A percentile compares a stretch with the other conserved stretches of the same genome.
Conservation (phyloP, 257 asterid species). For the Solanum lycopersicoides region DNA sequence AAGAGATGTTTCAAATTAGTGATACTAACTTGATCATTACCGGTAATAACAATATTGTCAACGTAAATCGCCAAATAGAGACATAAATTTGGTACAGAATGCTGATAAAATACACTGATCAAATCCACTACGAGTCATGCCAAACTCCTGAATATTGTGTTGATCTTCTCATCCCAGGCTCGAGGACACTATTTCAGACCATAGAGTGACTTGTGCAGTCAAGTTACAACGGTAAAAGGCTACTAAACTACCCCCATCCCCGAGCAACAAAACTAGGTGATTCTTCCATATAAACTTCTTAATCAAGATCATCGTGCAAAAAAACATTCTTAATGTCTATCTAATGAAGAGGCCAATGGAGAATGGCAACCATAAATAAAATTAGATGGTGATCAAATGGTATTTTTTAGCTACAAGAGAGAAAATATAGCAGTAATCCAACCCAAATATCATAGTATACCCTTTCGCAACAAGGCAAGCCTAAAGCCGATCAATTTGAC, state of each 20-base stretch:
- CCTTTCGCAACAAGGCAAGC: neutral
- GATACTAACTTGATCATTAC: neutral
- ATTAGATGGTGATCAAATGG: neutral
- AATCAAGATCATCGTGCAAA: neutral
- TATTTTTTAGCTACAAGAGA: neutral
- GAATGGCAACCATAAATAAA: neutral
- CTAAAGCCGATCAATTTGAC: neutral
- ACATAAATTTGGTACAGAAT: neutral
- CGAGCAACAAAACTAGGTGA: neutral
- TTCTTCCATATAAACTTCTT: neutral
- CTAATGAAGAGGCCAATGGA: neutral
- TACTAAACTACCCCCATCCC: no score
- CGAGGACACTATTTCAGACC: neutral
- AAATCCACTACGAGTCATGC: neutral
- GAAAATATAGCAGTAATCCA: neutral
- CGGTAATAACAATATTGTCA: neutral
- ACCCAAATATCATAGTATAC: neutral
- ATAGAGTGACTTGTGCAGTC: no score
- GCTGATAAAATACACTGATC: neutral
- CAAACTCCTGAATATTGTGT: neutral
- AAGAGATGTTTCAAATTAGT: neutral
- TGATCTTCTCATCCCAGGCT: neutral
- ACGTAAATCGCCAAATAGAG: neutral
- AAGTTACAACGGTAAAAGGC: no score
- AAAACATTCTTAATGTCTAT: neutral